phyloP scores from a whole-genome alignment of 768 basidiomycete species.

The Tephrocybe sp. region DNA sequence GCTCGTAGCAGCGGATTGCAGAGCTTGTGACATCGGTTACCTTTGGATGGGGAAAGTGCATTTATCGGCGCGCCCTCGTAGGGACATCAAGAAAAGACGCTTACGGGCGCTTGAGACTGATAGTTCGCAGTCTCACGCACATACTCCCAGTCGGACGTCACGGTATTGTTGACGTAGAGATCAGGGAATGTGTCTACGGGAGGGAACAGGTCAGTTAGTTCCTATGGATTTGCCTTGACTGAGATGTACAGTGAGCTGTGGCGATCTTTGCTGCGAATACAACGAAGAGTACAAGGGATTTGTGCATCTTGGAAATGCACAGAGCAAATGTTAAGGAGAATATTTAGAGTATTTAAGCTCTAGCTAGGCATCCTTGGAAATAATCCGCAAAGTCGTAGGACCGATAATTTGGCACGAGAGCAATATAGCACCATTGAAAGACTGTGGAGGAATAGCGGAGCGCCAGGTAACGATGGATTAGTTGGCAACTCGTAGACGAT shows the following conservation, averaged over 20 bases:
- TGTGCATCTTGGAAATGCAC: constrained; percentile 2
- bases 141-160: constrained; percentile 30
- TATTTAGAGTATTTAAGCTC: neutral
- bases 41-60: constrained; percentile 12
- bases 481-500: neutral
- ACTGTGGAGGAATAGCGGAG: neutral
- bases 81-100: neutral
- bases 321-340: neutral
- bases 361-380: constrained; percentile 1
- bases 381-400: constrained; percentile 5
- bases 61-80: neutral
- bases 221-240: neutral
- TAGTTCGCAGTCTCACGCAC: constrained; percentile 33
- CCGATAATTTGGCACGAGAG: constrained; percentile 7
- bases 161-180: constrained; percentile 24
- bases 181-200: constrained; percentile 28
- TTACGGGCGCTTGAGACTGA: constrained; percentile 28
- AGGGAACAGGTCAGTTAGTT: neutral
- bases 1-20: constrained; percentile 34
- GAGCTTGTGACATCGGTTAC: constrained; percentile 31
- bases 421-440: neutral
- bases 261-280: constrained; percentile 1
- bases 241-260: constrained; percentile 8
- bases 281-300: neutral
- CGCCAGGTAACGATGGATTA: neutral